phyloP scores from a whole-genome alignment of 805 yeast genomes.

The Metschnikowia lunata region DNA sequence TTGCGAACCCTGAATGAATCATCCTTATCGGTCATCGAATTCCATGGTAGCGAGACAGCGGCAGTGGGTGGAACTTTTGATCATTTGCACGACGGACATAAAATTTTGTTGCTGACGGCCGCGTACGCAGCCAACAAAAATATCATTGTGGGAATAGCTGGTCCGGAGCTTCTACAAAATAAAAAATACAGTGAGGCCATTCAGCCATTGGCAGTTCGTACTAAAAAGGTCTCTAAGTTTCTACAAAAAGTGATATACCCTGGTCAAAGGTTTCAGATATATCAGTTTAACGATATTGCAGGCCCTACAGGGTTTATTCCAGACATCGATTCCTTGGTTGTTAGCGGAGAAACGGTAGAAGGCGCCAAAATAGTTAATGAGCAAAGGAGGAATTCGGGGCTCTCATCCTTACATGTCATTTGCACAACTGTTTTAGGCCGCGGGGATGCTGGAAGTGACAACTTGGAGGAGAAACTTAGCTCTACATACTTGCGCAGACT shows the following conservation, averaged over 20 bases:
- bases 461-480: conserved; percentile 71
- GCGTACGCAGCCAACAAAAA: conserved; percentile 51
- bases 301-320: conserved; percentile 85
- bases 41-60: conserved; percentile 3
- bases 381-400: conserved; percentile 53
- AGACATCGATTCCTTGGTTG: conserved; percentile 73
- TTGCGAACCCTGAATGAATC: no score
- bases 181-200: conserved; percentile 68
- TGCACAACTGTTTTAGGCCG: conserved; percentile 59
- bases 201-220: conserved; percentile 54
- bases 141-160: conserved; percentile 82
- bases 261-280: conserved; percentile 43
- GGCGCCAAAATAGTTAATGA: conserved; percentile 77
- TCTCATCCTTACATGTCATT: conserved; percentile 41
- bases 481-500: conserved; percentile 69
- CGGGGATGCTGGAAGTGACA: conserved; percentile 33
- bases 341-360: conserved; percentile 70
- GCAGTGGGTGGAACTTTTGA: conserved; percentile 98
- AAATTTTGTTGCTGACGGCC: conserved; percentile 70
- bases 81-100: conserved; percentile 94
- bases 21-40: no score
- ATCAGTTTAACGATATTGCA: conserved; percentile 75
- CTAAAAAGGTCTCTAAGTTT: conserved; percentile 44
- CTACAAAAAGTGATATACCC: conserved; percentile 45
- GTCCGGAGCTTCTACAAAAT: conserved; percentile 62